Percentiles rank a stretch among this genome's conserved stretches.
These are phyloP conservation scores for Garcia nutans DNA, from an alignment of 345 rosid genomes.

Conservation along the genomic window DNA sequence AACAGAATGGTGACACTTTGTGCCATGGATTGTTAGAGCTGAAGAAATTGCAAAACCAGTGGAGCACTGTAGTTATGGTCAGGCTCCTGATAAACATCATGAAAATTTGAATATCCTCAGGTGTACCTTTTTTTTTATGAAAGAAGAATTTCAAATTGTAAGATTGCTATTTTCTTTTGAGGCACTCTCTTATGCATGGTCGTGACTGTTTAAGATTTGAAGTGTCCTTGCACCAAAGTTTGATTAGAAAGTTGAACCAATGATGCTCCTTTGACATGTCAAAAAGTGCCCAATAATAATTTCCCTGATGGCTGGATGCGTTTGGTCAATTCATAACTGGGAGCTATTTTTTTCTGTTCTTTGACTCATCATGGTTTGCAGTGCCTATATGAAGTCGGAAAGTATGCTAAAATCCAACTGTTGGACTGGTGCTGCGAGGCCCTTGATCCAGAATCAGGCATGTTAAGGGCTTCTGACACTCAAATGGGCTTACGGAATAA, in stretches of 20 bases:
- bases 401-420: constrained; percentile 52
- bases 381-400: constrained; percentile 79
- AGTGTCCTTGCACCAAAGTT: background rate
- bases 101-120: background rate
- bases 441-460: constrained; percentile 63
- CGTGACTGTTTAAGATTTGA: background rate
- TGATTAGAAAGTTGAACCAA: background rate
- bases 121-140: background rate
- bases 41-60: constrained; percentile 56
- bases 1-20: constrained; percentile 47
- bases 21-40: constrained; percentile 52
- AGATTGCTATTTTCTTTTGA: constrained; percentile 18
- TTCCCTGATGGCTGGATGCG: constrained; percentile 1
- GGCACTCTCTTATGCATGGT: background rate
- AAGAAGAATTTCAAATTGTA: background rate
- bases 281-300: background rate
- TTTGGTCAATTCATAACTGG: constrained; percentile 8
- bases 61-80: constrained; percentile 78
- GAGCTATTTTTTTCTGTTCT: constrained; percentile 19
- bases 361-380: constrained; percentile 33
- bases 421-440: constrained; percentile 85
- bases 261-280: background rate
- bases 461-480: constrained; percentile 30
- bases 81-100: constrained; percentile 18
- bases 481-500: constrained; percentile 17